A percentile compares a stretch with the other conserved stretches of the same genome.
These are phyloP conservation scores for Pseudozyma pruni DNA, from an alignment of 1,284 basidiomycete species.

Conservation along the genomic window DNA sequence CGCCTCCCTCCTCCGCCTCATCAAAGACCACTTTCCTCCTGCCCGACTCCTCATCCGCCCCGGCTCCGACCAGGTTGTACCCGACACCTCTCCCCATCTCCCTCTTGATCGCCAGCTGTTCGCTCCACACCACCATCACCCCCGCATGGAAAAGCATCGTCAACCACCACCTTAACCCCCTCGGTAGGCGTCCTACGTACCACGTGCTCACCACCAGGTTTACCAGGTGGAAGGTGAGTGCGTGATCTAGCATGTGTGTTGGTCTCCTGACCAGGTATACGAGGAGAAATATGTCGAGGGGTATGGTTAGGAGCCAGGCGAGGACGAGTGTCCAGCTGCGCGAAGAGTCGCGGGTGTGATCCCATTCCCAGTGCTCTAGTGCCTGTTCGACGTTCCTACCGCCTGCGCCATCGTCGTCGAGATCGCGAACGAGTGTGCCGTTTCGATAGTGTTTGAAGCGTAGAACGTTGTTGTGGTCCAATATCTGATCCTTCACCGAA, in stretches of 20 bases:
- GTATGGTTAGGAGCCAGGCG: slow-evolving; percentile 32
- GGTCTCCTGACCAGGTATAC: slow-evolving; percentile 88
- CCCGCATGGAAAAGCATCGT: slow-evolving; percentile 79
- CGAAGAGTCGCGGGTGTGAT: slow-evolving; percentile 64
- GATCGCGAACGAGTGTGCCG: slow-evolving; percentile 4
- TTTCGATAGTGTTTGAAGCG: slow-evolving; percentile 27
- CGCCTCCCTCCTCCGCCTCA: slow-evolving; percentile 5
- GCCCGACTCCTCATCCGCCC: background rate
- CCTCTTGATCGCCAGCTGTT: slow-evolving; percentile 86
- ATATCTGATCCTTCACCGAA: slow-evolving; percentile 1
- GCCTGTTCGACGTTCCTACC: slow-evolving; percentile 70
- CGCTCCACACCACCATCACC: slow-evolving; percentile 81
- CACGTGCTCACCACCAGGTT: slow-evolving; percentile 92
- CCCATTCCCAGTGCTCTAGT: slow-evolving; percentile 70
- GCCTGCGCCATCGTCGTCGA: background rate
- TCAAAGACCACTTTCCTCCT: slow-evolving; percentile 14
- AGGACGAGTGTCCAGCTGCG: slow-evolving; percentile 14
- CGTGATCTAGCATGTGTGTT: slow-evolving; percentile 92
- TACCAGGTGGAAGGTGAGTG: slow-evolving; percentile 86
- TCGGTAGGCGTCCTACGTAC: slow-evolving; percentile 86
- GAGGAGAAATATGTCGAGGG: slow-evolving; percentile 76
- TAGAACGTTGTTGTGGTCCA: slow-evolving; percentile 23
- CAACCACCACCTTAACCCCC: slow-evolving; percentile 69
- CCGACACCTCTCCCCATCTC: slow-evolving; percentile 75
- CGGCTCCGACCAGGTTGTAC: slow-evolving; percentile 27